A percentile compares a stretch with the other conserved stretches of the same genome.
Evolutionary conservation across 495 filamentous ascomycete species (phyloP).

Genomic region (Aspergillus heteromorphus): DNA sequence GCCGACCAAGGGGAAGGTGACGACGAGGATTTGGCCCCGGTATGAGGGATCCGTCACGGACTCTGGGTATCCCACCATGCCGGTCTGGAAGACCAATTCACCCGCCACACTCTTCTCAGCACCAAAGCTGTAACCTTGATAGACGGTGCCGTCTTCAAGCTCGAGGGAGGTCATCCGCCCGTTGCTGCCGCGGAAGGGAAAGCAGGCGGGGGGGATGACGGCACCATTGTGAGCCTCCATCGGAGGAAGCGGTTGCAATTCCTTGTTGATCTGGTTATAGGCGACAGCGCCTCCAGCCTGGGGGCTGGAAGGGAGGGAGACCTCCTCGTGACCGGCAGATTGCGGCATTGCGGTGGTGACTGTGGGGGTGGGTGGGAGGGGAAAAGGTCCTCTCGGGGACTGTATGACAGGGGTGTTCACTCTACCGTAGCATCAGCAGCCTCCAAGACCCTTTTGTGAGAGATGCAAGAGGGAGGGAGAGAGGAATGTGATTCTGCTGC

Average conservation of each 20-base stretch:
- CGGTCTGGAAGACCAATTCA: constrained; percentile 98
- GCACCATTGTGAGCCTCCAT: constrained; percentile 31
- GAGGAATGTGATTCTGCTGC: constrained; percentile 25
- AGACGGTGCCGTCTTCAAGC: constrained; percentile 80
- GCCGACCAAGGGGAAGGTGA: constrained; percentile 85
- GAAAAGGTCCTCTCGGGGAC: constrained; percentile 44
- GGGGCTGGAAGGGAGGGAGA: constrained; percentile 31
- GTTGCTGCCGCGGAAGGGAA: constrained; percentile 37
- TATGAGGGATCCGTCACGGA: constrained; percentile 91
- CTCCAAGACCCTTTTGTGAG: constrained; percentile 23
- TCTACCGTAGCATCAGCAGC: constrained; percentile 45
- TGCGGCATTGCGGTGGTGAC: constrained; percentile 25
- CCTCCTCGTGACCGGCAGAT: constrained; percentile 28
- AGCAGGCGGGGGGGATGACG: constrained; percentile 47
- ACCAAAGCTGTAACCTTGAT: constrained; percentile 93
- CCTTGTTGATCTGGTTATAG: constrained; percentile 27
- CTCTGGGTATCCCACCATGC: constrained; percentile 98
- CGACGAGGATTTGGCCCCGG: constrained; percentile 83
- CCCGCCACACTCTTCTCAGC: constrained; percentile 86
- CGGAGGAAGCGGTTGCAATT: constrained; percentile 28
- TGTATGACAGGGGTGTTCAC: constrained; percentile 29
- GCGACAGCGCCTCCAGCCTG: constrained; percentile 31
- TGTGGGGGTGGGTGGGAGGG: constrained; percentile 29
- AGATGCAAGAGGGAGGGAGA: constrained; percentile 17
- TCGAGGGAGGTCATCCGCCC: constrained; percentile 72